Conservation (phyloP, 371 early-diverging fungal genomes). For the Globomyces sp. region DNA sequence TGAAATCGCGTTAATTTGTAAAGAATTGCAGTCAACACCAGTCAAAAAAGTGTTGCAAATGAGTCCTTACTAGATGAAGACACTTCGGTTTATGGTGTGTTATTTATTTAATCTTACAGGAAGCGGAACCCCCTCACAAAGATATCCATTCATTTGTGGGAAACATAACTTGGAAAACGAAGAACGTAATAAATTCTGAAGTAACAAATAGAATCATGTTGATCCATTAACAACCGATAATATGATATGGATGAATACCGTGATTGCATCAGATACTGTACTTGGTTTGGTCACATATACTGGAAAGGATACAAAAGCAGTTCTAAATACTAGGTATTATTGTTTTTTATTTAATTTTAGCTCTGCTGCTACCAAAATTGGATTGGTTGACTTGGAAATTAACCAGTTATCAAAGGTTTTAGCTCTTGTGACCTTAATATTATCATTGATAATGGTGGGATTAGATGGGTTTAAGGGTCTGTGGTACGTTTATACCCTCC, state of each 20-base stretch:
- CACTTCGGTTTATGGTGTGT: slow-evolving; percentile 72
- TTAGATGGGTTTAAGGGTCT: slow-evolving; percentile 79
- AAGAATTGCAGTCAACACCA: slow-evolving; percentile 72
- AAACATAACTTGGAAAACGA: slow-evolving; percentile 54
- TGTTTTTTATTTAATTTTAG: slow-evolving; percentile 62
- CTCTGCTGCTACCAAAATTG: slow-evolving; percentile 80
- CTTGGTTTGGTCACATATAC: slow-evolving; percentile 96
- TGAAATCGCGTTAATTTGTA: slow-evolving; percentile 3
- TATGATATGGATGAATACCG: slow-evolving; percentile 98
- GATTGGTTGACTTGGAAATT: slow-evolving; percentile 91
- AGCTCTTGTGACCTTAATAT: slow-evolving; percentile 74
- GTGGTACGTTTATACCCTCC: slow-evolving; percentile 89
- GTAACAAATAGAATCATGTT: slow-evolving; percentile 28
- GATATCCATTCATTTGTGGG: slow-evolving; percentile 97
- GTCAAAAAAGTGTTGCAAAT: slow-evolving; percentile 70
- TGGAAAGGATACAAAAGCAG: slow-evolving; percentile 95
- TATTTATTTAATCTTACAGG: background rate
- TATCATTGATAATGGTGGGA: slow-evolving; percentile 82
- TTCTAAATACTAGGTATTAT: slow-evolving; percentile 82
- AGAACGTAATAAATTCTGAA: slow-evolving; percentile 12
- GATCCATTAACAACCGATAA: slow-evolving; percentile 90
- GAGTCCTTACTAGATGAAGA: slow-evolving; percentile 56
- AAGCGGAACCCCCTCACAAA: slow-evolving; percentile 92
- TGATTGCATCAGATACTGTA: slow-evolving; percentile 91
- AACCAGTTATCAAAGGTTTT: slow-evolving; percentile 92